phyloP scores from a whole-genome alignment of 2,329 filamentous ascomycete species.

The Fusarium tjaetaba region DNA sequence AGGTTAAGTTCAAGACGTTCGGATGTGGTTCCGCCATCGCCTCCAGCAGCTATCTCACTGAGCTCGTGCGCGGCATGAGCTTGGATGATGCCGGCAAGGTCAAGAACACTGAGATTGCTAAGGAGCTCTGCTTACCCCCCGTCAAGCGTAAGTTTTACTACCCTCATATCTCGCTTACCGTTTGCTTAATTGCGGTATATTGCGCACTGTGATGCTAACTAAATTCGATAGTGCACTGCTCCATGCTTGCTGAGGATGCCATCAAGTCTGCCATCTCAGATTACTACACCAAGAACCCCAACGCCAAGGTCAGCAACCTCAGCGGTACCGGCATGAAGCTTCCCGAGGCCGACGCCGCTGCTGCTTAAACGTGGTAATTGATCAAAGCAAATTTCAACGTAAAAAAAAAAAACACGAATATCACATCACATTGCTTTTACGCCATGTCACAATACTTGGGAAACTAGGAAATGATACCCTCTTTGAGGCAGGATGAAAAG shows the following conservation, averaged over 20 bases:
- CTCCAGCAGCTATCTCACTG: constrained; percentile 92
- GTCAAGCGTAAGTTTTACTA: constrained; percentile 77
- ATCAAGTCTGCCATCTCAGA: constrained; percentile 92
- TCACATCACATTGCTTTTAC: constrained; percentile 7
- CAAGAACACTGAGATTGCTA: constrained; percentile 97
- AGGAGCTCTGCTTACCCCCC: constrained; percentile 89
- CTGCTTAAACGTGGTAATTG: constrained; percentile 36
- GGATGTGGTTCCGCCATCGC: constrained; percentile 96
- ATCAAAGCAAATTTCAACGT: neutral
- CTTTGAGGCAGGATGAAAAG: constrained; percentile 36
- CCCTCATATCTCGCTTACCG: neutral
- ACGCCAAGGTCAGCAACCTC: constrained; percentile 76
- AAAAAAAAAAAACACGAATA: neutral
- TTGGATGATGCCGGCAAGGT: constrained; percentile 92
- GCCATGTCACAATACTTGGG: constrained; percentile 23
- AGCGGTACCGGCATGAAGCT: constrained; percentile 77
- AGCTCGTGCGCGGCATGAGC: constrained; percentile 93
- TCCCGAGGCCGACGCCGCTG: constrained; percentile 61
- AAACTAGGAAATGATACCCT: constrained; percentile 44
- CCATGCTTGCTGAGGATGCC: constrained; percentile 90
- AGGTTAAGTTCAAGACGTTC: constrained; percentile 99
- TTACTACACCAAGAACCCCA: constrained; percentile 91
- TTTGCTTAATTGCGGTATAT: constrained; percentile 15
- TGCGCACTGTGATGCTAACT: constrained; percentile 42
- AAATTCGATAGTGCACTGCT: constrained; percentile 78